A percentile compares a stretch with the other conserved stretches of the same genome.
Evolutionary conservation across 164 flowering plant species (phyloP).

Genomic region (Tetracentron sinense): DNA sequence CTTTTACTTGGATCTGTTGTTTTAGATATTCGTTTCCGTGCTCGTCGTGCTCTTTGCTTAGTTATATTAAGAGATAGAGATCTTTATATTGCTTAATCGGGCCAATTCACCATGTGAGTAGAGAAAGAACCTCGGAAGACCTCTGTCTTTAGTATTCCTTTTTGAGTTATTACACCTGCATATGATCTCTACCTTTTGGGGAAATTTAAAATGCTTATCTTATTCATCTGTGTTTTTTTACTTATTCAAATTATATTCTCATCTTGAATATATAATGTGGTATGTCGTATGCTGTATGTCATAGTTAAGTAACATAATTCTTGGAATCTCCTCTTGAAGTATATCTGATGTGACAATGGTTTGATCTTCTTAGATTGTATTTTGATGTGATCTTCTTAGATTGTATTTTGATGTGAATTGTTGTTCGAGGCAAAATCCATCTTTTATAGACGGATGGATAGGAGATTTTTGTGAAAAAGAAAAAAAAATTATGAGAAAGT

Average conservation of each 20-base stretch:
- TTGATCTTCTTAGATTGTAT: too few species aligned
- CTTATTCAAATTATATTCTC: background rate
- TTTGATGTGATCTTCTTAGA: too few species aligned
- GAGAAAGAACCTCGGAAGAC: background rate
- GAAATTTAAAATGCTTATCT: constrained; percentile 17
- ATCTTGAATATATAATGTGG: background rate
- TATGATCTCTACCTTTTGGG: constrained; percentile 8
- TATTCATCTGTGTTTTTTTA: constrained; percentile 1
- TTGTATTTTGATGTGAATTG: too few species aligned
- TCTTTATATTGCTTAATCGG: background rate
- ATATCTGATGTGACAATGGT: too few species aligned
- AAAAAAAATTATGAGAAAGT: too few species aligned
- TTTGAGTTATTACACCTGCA: background rate
- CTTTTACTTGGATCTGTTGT: constrained; percentile 10
- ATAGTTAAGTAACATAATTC: too few species aligned
- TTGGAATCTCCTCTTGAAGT: too few species aligned
- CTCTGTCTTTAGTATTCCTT: background rate
- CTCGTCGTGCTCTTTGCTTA: background rate
- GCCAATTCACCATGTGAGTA: constrained; percentile 4
- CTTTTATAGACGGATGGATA: too few species aligned
- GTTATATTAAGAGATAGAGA: constrained; percentile 2
- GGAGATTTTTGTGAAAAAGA: too few species aligned
- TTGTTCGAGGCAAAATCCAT: too few species aligned
- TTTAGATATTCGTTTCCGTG: background rate
- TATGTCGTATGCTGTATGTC: background rate